Conservation (phyloP, 495 filamentous ascomycete species). For the Aspergillus steynii region DNA sequence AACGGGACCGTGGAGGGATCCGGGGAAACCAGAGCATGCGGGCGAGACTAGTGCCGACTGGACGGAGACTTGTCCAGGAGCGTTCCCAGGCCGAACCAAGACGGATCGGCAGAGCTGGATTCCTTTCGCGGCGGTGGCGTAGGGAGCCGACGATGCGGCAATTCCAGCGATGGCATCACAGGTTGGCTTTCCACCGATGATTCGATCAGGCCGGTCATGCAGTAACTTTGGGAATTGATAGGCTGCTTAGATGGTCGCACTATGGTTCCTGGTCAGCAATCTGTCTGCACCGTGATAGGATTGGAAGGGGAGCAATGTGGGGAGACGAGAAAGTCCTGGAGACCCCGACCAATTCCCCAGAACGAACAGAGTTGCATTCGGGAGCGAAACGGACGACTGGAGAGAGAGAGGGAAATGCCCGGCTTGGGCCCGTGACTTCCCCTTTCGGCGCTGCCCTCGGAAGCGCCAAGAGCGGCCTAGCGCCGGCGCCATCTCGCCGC, state of each 20-base stretch:
- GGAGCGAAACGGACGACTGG: too few species aligned
- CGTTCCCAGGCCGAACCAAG: constrained; percentile 5
- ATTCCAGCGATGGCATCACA: too few species aligned
- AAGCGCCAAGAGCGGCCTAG: background rate
- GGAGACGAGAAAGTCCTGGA: constrained; percentile 2
- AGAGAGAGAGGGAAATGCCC: background rate
- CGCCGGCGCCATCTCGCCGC: too few species aligned
- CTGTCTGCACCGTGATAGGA: too few species aligned
- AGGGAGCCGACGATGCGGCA: background rate
- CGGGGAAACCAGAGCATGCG: constrained; percentile 11
- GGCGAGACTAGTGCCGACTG: constrained; percentile 10
- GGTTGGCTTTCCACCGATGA: background rate
- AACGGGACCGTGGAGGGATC: constrained; percentile 14
- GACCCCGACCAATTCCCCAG: constrained; percentile 8
- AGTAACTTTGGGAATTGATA: background rate
- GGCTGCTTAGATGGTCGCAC: too few species aligned
- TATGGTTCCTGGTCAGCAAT: background rate
- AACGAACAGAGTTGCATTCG: background rate
- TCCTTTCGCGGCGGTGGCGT: constrained; percentile 7
- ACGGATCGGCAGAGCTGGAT: constrained; percentile 5
- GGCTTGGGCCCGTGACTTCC: constrained; percentile 1
- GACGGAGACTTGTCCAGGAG: background rate
- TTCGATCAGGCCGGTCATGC: background rate
- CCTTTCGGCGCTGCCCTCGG: background rate
- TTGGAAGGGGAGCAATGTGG: background rate